These are phyloP conservation scores for Penicillium italicum DNA, from an alignment of 2,329 filamentous ascomycete species.

Conservation along the genomic window DNA sequence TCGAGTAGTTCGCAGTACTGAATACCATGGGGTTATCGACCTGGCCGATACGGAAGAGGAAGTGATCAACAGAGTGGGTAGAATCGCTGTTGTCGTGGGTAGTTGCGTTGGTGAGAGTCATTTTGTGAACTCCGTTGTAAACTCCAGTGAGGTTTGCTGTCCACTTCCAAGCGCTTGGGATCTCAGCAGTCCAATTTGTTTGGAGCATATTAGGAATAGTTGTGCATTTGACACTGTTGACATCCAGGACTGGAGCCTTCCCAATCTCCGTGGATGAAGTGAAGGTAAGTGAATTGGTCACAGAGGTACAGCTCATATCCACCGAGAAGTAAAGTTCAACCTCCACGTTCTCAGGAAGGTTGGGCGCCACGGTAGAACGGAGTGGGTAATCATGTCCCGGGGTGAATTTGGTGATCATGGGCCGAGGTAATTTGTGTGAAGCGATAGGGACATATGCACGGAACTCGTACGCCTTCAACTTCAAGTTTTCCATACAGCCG, in stretches of 20 bases:
- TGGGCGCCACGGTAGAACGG: conserved; percentile 45
- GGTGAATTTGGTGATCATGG: conserved; percentile 57
- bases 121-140: conserved; percentile 57
- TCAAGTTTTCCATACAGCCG: conserved; percentile 54
- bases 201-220: conserved; percentile 32
- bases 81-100: conserved; percentile 36
- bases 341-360: conserved; percentile 47
- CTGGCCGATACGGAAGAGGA: conserved; percentile 60
- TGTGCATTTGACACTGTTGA: conserved; percentile 45
- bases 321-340: conserved; percentile 54
- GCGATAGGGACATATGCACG: conserved; percentile 56
- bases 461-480: conserved; percentile 57
- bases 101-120: conserved; percentile 55
- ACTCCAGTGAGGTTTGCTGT: conserved; percentile 53
- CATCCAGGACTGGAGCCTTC: conserved; percentile 44
- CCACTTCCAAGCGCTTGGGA: conserved; percentile 54
- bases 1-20: conserved; percentile 57
- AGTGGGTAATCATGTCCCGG: conserved; percentile 60
- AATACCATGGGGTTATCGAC: conserved; percentile 59
- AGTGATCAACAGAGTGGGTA: conserved; percentile 56
- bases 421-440: conserved; percentile 49
- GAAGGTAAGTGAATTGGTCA: conserved; percentile 50
- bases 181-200: conserved; percentile 47
- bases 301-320: conserved; percentile 56
- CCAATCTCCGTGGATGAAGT: conserved; percentile 52